phyloP scores from a whole-genome alignment of 306 rosid genomes.

The Alnus glutinosa region DNA sequence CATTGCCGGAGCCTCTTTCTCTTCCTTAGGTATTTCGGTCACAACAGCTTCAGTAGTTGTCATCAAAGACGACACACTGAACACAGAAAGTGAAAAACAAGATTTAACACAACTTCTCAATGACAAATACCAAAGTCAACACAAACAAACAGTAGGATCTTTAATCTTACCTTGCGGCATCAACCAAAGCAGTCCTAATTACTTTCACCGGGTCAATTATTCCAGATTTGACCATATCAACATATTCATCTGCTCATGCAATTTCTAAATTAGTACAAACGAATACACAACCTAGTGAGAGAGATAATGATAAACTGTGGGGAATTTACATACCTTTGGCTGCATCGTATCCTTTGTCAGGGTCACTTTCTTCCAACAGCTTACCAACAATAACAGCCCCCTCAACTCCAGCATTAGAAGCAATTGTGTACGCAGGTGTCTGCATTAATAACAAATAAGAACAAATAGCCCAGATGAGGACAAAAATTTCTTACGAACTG shows the following conservation, averaged over 20 bases:
- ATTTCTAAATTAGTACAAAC: background rate
- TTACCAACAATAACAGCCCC: constrained; percentile 98
- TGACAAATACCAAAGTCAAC: background rate
- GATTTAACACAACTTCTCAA: background rate
- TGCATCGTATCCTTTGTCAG: constrained; percentile 94
- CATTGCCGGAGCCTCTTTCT: constrained; percentile 63
- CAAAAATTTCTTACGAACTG: no score
- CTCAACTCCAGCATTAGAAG: constrained; percentile 94
- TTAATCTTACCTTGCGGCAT: constrained; percentile 78
- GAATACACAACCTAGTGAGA: background rate
- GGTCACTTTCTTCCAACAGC: constrained; percentile 76
- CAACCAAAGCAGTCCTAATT: constrained; percentile 91
- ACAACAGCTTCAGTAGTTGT: constrained; percentile 95
- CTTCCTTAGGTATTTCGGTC: constrained; percentile 77
- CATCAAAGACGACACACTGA: constrained; percentile 94
- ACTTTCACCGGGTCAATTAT: constrained; percentile 95
- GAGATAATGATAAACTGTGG: background rate
- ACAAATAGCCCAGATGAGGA: no score
- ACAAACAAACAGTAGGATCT: background rate
- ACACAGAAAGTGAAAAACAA: constrained; percentile 2
- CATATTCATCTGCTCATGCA: constrained; percentile 75
- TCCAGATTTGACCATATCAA: constrained; percentile 89
- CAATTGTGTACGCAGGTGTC: constrained; percentile 97
- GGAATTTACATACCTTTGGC: constrained; percentile 75
- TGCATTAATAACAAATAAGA: constrained; percentile 30